phyloP scores from a whole-genome alignment of 164 flowering plant species.

The Magnolia sinica region DNA sequence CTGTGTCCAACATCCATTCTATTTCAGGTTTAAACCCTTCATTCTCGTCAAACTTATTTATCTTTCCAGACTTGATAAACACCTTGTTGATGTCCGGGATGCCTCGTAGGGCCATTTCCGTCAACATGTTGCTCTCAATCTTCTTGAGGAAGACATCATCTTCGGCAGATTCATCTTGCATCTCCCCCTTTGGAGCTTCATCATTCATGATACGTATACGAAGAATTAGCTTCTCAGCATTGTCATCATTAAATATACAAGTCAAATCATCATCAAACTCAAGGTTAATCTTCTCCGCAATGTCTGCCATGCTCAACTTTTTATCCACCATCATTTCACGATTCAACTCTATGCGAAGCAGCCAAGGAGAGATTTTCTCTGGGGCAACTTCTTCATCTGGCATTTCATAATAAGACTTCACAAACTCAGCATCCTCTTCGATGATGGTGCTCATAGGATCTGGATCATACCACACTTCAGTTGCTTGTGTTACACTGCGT shows the following conservation, averaged over 20 bases:
- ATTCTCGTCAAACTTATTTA: conserved; percentile 70
- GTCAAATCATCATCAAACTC: conserved; percentile 95
- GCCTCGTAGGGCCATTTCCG: conserved; percentile 97
- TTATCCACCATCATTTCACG: conserved; percentile 99
- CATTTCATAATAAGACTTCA: conserved; percentile 96
- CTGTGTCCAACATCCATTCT: conserved; percentile 99
- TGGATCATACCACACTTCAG: conserved; percentile 99
- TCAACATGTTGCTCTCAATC: conserved; percentile 93
- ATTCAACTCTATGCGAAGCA: conserved; percentile 92
- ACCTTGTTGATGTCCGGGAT: conserved; percentile 96
- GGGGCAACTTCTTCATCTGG: conserved; percentile 97
- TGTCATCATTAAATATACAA: conserved; percentile 96
- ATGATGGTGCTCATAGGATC: conserved; percentile 97
- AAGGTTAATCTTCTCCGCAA: conserved; percentile 91
- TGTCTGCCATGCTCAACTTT: conserved; percentile 96
- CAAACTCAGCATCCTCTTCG: conserved; percentile 93
- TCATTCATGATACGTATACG: conserved; percentile 99
- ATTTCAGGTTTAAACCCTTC: conserved; percentile 78
- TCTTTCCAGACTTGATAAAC: conserved; percentile 73
- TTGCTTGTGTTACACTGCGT: conserved; percentile 96
- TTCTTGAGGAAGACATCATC: conserved; percentile 99
- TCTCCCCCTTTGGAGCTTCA: conserved; percentile 90
- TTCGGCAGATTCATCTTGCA: conserved; percentile 89
- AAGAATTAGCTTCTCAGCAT: conserved; percentile 91
- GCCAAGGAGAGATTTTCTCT: conserved; percentile 96